Evolutionary conservation across 2,329 filamentous ascomycete genomes (phyloP).

Genomic region (Colletotrichum lentis): DNA sequence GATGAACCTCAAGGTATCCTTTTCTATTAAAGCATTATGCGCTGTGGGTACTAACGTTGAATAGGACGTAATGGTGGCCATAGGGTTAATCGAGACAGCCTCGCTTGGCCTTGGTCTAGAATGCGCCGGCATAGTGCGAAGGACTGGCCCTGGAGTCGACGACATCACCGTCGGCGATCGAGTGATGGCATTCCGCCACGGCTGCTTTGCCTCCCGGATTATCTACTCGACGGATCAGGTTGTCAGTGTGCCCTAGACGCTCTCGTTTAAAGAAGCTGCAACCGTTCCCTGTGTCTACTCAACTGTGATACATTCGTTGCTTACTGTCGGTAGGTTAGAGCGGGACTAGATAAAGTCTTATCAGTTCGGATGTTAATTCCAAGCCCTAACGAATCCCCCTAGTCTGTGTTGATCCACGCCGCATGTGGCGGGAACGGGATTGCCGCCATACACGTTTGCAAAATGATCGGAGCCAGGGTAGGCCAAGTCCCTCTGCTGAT

Average conservation of each 20-base stretch:
- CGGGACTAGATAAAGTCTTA: not conserved
- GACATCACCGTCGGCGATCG: constrained; percentile 43
- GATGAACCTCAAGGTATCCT: constrained; percentile 20
- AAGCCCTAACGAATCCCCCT: constrained; percentile 44
- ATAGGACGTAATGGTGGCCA: constrained; percentile 20
- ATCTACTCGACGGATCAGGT: constrained; percentile 40
- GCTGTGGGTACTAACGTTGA: not conserved
- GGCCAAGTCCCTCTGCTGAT: constrained; percentile 39
- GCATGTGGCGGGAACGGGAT: constrained; percentile 15
- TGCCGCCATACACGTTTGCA: constrained; percentile 12
- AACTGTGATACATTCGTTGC: constrained; percentile 41
- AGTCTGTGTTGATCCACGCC: constrained; percentile 38
- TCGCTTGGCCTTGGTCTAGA: constrained; percentile 44
- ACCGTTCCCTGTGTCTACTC: constrained; percentile 44
- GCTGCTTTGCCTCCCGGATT: constrained; percentile 44
- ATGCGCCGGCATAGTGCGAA: constrained; percentile 41
- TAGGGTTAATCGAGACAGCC: constrained; percentile 30
- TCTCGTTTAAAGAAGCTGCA: constrained; percentile 42
- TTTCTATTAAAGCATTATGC: not conserved
- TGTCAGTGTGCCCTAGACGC: constrained; percentile 1
- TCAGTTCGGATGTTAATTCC: not conserved
- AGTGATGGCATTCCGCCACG: constrained; percentile 38
- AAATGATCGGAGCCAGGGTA: constrained; percentile 37
- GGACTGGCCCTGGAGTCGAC: constrained; percentile 38
- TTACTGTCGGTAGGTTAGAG: not conserved